A percentile compares a stretch with the other conserved stretches of the same genome.
Evolutionary conservation across 306 rosid genomes (phyloP).

Genomic region (Spatholobus suberectus): DNA sequence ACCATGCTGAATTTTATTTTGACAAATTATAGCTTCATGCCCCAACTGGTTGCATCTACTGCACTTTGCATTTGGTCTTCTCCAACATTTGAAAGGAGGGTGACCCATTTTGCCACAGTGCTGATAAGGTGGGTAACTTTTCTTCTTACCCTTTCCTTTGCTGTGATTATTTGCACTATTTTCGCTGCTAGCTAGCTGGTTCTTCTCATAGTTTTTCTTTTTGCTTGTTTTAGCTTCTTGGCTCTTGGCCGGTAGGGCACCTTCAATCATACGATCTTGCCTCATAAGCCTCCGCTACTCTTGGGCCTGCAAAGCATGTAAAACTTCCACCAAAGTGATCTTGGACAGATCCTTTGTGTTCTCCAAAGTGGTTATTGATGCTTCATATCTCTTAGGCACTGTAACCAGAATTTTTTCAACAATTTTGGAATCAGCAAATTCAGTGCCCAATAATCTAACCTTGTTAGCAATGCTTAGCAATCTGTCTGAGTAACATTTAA

Average conservation of each 20-base stretch:
- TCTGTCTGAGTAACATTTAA: not conserved
- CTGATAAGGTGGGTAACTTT: not conserved
- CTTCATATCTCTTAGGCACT: not conserved
- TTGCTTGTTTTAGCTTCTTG: not conserved
- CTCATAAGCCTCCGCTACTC: not conserved
- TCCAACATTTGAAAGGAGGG: not conserved
- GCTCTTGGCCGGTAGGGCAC: not conserved
- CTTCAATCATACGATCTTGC: not conserved
- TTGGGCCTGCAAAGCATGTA: not conserved
- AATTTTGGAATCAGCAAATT: too few relatives aligned
- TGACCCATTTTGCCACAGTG: not conserved
- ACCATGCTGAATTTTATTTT: not conserved
- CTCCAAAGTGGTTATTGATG: not conserved
- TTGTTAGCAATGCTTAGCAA: not conserved
- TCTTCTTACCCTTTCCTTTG: not conserved
- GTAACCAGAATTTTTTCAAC: not conserved
- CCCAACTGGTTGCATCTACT: too few relatives aligned
- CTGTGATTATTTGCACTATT: not conserved
- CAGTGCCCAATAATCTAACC: too few relatives aligned
- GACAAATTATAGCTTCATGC: too few relatives aligned
- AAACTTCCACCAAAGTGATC: not conserved
- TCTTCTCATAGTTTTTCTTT: not conserved
- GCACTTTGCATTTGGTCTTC: not conserved
- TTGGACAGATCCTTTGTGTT: not conserved
- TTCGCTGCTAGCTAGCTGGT: not conserved